These are phyloP conservation scores for Anisogramma anomala DNA, from an alignment of 2,329 filamentous ascomycete species.

Conservation along the genomic window DNA sequence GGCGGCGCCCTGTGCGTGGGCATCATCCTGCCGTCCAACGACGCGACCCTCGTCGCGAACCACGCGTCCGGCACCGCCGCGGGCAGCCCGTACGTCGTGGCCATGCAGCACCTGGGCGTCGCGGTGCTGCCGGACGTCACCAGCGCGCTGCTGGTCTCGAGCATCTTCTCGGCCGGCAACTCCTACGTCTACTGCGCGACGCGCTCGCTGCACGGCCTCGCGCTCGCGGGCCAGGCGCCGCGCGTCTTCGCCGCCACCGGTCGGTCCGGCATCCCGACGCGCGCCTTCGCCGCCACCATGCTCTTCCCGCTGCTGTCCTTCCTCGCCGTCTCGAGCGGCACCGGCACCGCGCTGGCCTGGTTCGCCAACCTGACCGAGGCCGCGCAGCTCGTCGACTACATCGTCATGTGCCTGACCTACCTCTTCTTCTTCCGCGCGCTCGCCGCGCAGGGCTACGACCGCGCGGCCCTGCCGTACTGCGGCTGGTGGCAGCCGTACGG, in stretches of 20 bases:
- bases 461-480: conserved; percentile 44
- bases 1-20: conserved; percentile 55
- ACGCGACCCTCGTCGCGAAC: conserved; percentile 39
- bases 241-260: conserved; percentile 45
- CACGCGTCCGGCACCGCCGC: conserved; percentile 34
- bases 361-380: conserved; percentile 46
- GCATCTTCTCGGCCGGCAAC: conserved; percentile 15
- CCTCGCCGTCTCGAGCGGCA: conserved; percentile 13
- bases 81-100: conserved; percentile 52
- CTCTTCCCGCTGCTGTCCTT: conserved; percentile 34
- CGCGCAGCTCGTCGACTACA: conserved; percentile 50
- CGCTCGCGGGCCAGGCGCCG: conserved; percentile 13
- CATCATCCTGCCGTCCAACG: conserved; percentile 56
- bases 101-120: conserved; percentile 44
- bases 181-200: conserved; percentile 14
- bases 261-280: conserved; percentile 49
- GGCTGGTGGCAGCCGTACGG: conserved; percentile 51
- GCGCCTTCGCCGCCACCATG: conserved; percentile 43
- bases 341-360: conserved; percentile 27
- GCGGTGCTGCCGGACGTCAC: conserved; percentile 43
- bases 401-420: conserved; percentile 26
- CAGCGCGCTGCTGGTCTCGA: conserved; percentile 34
- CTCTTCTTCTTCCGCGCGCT: conserved; percentile 15
- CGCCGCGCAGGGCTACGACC: conserved; percentile 18
- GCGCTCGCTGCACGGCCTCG: conserved; percentile 14